phyloP scores from a whole-genome alignment of 2,329 filamentous ascomycete genomes.

The Clonostachys byssicola region DNA sequence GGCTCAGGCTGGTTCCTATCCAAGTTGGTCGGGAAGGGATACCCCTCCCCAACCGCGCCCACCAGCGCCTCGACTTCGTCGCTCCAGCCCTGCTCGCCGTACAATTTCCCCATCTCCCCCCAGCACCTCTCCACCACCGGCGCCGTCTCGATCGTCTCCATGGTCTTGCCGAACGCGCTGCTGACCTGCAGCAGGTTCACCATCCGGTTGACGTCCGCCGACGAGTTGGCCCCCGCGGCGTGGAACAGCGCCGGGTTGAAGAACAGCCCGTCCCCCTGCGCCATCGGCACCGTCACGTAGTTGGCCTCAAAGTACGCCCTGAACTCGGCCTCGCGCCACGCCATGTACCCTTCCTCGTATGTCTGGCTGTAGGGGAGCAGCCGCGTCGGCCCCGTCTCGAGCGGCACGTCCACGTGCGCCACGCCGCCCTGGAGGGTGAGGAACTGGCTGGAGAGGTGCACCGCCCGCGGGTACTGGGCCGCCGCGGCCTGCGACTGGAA shows the following conservation, averaged over 20 bases:
- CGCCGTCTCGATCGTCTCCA: constrained; percentile 54
- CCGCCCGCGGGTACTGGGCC: constrained; percentile 41
- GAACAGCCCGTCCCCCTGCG: constrained; percentile 56
- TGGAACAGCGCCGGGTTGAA: constrained; percentile 62
- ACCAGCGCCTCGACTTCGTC: constrained; percentile 40
- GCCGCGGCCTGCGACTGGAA: constrained; percentile 49
- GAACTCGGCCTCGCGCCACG: constrained; percentile 49
- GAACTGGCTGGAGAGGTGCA: constrained; percentile 50
- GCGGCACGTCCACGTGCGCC: constrained; percentile 57
- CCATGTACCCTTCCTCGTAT: constrained; percentile 53
- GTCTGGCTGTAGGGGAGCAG: constrained; percentile 57
- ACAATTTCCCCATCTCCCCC: constrained; percentile 25
- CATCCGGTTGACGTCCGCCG: constrained; percentile 40
- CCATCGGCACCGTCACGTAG: constrained; percentile 47
- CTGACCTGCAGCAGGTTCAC: constrained; percentile 62
- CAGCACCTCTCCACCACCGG: constrained; percentile 41
- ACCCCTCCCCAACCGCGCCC: constrained; percentile 49
- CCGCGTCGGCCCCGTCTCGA: constrained; percentile 54
- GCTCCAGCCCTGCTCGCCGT: constrained; percentile 27
- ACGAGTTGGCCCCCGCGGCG: constrained; percentile 54
- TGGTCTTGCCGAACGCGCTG: constrained; percentile 58
- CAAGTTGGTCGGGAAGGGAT: constrained; percentile 59
- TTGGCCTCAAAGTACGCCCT: constrained; percentile 46
- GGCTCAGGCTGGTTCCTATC: constrained; percentile 50
- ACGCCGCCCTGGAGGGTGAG: constrained; percentile 61